Evolutionary conservation across 805 yeast genomes (phyloP).

Genomic region (Candida anglica): DNA sequence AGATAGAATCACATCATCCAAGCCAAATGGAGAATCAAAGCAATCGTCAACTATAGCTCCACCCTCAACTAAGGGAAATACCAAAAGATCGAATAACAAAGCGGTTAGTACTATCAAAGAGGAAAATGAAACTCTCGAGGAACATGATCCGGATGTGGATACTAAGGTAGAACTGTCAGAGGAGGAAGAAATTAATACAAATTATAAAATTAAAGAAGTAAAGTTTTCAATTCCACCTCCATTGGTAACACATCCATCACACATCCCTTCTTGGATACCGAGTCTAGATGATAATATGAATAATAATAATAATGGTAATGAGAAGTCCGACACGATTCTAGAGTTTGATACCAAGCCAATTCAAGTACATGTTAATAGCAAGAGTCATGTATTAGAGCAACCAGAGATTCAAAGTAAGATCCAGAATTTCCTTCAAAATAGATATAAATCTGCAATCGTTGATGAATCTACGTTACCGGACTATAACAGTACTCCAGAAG

Average conservation of each 20-base stretch:
- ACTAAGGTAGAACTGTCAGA: too few species aligned
- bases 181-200: conserved; percentile 7
- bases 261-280: conserved; percentile 40
- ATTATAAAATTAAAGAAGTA: conserved; percentile 23
- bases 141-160: too few species aligned
- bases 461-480: conserved; percentile 33
- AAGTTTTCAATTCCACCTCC: conserved; percentile 31
- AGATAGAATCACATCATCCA: too few species aligned
- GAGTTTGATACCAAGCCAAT: conserved; percentile 27
- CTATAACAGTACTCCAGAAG: conserved; percentile 40
- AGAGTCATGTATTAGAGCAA: conserved; percentile 11
- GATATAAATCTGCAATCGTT: conserved; percentile 31
- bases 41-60: background rate
- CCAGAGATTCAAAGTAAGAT: conserved; percentile 27
- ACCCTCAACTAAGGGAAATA: background rate
- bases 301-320: conserved; percentile 3
- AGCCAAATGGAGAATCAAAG: too few species aligned
- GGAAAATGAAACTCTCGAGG: background rate
- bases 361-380: conserved; percentile 12
- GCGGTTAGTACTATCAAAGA: background rate
- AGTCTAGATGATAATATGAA: conserved; percentile 8
- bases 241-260: conserved; percentile 40
- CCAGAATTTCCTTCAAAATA: conserved; percentile 19
- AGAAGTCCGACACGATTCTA: conserved; percentile 14
- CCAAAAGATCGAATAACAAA: background rate